Percentiles rank a stretch among this genome's conserved stretches.
Conservation (phyloP, 495 filamentous ascomycete species). For the Lepraria neglecta region DNA sequence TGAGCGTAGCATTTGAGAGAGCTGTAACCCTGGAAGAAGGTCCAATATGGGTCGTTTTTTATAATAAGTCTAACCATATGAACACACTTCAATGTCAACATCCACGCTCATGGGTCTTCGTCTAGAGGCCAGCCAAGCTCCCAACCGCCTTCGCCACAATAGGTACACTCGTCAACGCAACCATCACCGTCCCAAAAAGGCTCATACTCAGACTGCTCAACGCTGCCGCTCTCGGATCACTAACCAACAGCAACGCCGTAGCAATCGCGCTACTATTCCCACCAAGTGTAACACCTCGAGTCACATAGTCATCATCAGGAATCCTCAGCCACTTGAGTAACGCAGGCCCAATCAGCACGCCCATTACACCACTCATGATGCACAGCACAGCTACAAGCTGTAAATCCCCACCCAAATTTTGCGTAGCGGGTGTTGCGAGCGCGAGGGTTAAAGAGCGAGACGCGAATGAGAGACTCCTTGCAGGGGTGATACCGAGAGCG, state of each 20-base stretch:
- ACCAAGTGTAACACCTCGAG: constrained; percentile 48
- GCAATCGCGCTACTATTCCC: constrained; percentile 49
- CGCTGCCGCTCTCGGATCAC: constrained; percentile 49
- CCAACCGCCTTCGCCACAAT: constrained; percentile 29
- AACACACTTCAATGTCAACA: too few relatives aligned
- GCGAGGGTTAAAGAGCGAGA: constrained; percentile 48
- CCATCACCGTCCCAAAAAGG: constrained; percentile 48
- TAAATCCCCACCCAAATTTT: constrained; percentile 47
- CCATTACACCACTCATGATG: constrained; percentile 49
- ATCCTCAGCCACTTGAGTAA: constrained; percentile 42
- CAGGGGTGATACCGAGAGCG: constrained; percentile 41
- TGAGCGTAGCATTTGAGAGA: too few relatives aligned
- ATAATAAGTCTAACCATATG: too few relatives aligned
- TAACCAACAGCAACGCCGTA: constrained; percentile 45
- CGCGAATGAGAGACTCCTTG: constrained; percentile 44
- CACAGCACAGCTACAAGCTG: constrained; percentile 46
- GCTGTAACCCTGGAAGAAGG: too few relatives aligned
- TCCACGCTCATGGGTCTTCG: too few relatives aligned
- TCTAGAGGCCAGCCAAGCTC: constrained; percentile 10
- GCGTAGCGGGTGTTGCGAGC: constrained; percentile 43
- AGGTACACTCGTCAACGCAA: constrained; percentile 46
- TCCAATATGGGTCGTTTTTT: too few relatives aligned
- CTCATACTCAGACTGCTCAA: constrained; percentile 50
- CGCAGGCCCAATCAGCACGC: constrained; percentile 42
- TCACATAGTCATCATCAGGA: constrained; percentile 52